phyloP scores from a whole-genome alignment of 352 stramenopile genomes.

The Phytophthora capsici region DNA sequence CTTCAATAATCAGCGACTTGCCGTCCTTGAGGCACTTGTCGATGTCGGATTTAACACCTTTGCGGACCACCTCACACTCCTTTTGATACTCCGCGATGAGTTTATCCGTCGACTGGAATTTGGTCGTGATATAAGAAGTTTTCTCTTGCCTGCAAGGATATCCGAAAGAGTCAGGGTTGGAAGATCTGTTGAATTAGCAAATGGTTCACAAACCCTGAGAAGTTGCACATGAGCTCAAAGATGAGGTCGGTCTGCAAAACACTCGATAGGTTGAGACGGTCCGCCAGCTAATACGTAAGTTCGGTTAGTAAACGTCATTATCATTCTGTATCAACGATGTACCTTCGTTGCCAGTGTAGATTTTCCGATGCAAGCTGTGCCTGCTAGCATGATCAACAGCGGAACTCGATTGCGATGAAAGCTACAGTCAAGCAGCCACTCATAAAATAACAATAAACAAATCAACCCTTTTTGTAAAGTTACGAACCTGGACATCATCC shows the following conservation, averaged over 20 bases:
- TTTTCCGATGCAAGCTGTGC: slow-evolving; percentile 85
- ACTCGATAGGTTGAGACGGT: slow-evolving; percentile 87
- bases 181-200: neutral
- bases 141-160: slow-evolving; percentile 52
- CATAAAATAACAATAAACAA: too few species aligned
- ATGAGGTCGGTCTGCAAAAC: slow-evolving; percentile 89
- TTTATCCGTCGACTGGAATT: slow-evolving; percentile 64
- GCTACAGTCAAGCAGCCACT: slow-evolving; percentile 26
- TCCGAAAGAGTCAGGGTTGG: neutral
- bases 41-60: slow-evolving; percentile 86
- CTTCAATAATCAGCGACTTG: slow-evolving; percentile 90
- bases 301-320: neutral
- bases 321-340: neutral
- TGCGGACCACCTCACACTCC: slow-evolving; percentile 82
- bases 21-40: slow-evolving; percentile 91
- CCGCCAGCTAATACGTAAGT: slow-evolving; percentile 56
- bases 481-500: slow-evolving; percentile 84
- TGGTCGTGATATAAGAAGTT: slow-evolving; percentile 67
- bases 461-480: neutral
- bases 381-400: slow-evolving; percentile 84
- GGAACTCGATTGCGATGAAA: slow-evolving; percentile 87
- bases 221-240: slow-evolving; percentile 92
- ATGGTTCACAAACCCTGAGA: slow-evolving; percentile 66
- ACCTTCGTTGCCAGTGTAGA: slow-evolving; percentile 91
- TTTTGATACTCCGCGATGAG: slow-evolving; percentile 77